These are phyloP conservation scores for Penicillium crustosum DNA, from an alignment of 2,329 filamentous ascomycete genomes.

Conservation along the genomic window DNA sequence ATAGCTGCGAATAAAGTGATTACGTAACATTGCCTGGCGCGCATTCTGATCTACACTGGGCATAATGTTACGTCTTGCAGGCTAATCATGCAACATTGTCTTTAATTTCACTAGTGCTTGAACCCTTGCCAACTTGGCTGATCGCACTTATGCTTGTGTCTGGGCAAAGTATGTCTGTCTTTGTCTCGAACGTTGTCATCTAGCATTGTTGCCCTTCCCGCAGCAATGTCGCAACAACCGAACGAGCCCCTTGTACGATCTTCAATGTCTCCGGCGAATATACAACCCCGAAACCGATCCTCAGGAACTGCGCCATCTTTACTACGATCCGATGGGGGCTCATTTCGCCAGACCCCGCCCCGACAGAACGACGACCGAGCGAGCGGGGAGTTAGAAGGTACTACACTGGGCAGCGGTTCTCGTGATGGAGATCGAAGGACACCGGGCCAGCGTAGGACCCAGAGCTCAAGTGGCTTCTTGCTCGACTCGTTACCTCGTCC, in stretches of 20 bases:
- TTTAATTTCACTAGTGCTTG: neutral
- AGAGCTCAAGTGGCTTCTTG: conserved; percentile 46
- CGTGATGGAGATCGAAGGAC: conserved; percentile 34
- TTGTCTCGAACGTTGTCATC: conserved; percentile 22
- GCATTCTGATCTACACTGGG: conserved; percentile 19
- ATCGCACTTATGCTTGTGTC: conserved; percentile 23
- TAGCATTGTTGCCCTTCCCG: conserved; percentile 19
- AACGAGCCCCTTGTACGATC: conserved; percentile 16
- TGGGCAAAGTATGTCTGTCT: conserved; percentile 21
- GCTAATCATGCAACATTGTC: conserved; percentile 1
- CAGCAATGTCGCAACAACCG: conserved; percentile 26
- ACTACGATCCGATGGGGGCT: conserved; percentile 19
- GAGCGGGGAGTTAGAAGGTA: conserved; percentile 39
- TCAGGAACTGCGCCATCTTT: conserved; percentile 3
- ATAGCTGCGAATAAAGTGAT: conserved; percentile 1
- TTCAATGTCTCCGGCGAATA: conserved; percentile 20
- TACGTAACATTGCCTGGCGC: conserved; percentile 12
- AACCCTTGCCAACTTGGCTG: neutral
- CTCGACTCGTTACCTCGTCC: conserved; percentile 43
- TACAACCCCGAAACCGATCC: conserved; percentile 3
- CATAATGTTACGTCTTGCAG: neutral
- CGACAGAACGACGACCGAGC: conserved; percentile 31
- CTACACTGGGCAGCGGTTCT: conserved; percentile 38
- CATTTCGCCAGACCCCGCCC: conserved; percentile 17
- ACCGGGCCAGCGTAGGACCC: conserved; percentile 26